These are phyloP conservation scores for Botrytis cinerea DNA, from an alignment of 2,329 filamentous ascomycete genomes.

Conservation along the genomic window DNA sequence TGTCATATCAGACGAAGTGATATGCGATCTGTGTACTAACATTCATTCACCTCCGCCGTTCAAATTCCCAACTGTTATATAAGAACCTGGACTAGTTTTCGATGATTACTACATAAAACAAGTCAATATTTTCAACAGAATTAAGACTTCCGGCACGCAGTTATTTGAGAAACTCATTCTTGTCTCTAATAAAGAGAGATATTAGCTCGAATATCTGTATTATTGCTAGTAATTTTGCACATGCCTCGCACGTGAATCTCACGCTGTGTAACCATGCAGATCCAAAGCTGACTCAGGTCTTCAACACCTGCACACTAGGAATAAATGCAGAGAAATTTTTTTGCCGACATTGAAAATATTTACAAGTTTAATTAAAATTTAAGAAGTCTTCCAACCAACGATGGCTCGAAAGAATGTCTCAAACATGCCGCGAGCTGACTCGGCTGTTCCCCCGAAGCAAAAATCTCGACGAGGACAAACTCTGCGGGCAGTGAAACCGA, in stretches of 20 bases:
- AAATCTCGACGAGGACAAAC: neutral
- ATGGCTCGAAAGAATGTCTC: neutral
- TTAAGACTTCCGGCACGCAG: neutral
- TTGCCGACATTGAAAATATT: neutral
- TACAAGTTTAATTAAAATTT: accelerated
- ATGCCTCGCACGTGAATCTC: neutral
- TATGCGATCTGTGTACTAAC: neutral
- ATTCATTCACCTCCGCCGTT: neutral
- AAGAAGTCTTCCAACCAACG: neutral
- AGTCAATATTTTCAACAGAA: accelerated
- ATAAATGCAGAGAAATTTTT: neutral
- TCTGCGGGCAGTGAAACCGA: neutral
- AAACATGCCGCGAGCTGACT: neutral
- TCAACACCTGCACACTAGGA: neutral
- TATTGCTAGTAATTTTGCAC: neutral
- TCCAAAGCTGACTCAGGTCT: neutral
- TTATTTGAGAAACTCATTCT: accelerated
- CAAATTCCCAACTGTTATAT: neutral
- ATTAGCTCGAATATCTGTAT: neutral
- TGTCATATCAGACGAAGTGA: neutral
- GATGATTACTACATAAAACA: neutral
- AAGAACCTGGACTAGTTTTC: neutral
- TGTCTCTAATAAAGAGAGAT: neutral
- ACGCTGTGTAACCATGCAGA: neutral
- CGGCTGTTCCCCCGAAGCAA: neutral